phyloP scores from a whole-genome alignment of 2,329 filamentous ascomycete genomes.

The Arthrobotrys iridis region DNA sequence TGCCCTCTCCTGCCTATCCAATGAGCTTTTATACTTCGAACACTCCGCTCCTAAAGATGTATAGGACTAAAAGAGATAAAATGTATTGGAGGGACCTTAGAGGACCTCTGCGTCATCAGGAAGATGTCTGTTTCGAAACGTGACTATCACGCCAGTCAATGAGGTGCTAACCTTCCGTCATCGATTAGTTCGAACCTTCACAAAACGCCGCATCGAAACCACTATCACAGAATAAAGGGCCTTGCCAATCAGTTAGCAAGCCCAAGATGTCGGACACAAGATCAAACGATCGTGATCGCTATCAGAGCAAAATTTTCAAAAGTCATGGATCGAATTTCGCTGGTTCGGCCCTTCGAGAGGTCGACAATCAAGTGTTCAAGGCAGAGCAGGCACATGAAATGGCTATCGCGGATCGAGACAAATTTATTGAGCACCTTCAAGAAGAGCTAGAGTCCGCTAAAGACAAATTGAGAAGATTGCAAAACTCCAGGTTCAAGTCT shows the following conservation, averaged over 20 bases:
- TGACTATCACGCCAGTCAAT: neutral
- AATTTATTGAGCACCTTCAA: conserved; percentile 17
- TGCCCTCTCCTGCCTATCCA: neutral
- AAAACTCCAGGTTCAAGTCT: conserved; percentile 48
- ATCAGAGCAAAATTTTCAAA: conserved; percentile 37
- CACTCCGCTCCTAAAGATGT: conserved; percentile 13
- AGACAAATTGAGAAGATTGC: conserved; percentile 32
- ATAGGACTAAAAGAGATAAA: conserved; percentile 37
- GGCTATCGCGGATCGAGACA: conserved; percentile 24
- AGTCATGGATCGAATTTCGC: conserved; percentile 22
- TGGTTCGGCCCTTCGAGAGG: conserved; percentile 15
- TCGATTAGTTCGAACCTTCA: conserved; percentile 12
- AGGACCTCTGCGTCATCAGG: conserved; percentile 26
- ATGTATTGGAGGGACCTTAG: conserved; percentile 37
- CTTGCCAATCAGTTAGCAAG: conserved; percentile 1
- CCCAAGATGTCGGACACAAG: conserved; percentile 31
- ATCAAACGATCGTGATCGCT: conserved; percentile 20
- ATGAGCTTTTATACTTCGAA: conserved; percentile 1
- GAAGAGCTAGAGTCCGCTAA: conserved; percentile 31
- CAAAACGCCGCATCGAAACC: neutral
- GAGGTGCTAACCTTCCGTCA: conserved; percentile 12
- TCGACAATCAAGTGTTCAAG: conserved; percentile 35
- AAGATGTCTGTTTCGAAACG: conserved; percentile 39
- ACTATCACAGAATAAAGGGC: neutral
- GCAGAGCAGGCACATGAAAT: conserved; percentile 18